These are phyloP conservation scores for Penicillium sp. DNA, from an alignment of 2,329 filamentous ascomycete species.

Conservation along the genomic window DNA sequence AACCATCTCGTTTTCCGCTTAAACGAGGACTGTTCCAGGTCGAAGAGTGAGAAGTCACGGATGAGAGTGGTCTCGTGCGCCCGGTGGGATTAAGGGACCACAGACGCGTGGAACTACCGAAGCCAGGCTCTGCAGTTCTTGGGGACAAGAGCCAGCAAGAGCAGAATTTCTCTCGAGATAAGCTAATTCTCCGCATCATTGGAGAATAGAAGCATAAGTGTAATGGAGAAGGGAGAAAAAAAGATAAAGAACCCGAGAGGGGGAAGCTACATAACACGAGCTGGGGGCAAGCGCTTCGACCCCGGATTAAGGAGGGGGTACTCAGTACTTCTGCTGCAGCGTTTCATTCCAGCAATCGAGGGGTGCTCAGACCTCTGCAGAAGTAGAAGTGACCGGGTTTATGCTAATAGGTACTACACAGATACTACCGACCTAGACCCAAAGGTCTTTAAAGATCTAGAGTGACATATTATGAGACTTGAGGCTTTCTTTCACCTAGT, in stretches of 20 bases:
- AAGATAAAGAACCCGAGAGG: conserved; percentile 10
- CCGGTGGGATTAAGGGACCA: neutral
- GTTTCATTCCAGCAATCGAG: neutral
- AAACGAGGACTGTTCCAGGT: neutral
- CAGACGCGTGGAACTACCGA: conserved; percentile 7
- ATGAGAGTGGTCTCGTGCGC: conserved; percentile 4
- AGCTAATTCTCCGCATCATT: neutral
- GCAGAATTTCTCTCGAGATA: neutral
- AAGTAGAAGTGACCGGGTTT: conserved; percentile 8
- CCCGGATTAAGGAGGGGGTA: conserved; percentile 11
- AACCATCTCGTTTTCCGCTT: neutral
- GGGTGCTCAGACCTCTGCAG: conserved; percentile 1
- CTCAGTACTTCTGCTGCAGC: conserved; percentile 14
- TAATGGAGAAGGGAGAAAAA: neutral
- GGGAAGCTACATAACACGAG: neutral
- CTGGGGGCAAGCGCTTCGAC: conserved; percentile 11
- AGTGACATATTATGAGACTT: neutral
- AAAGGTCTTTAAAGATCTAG: neutral
- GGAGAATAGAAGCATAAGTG: neutral
- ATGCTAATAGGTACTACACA: neutral
- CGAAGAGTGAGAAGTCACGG: neutral
- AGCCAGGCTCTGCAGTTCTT: neutral
- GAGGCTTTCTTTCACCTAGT: too few relatives aligned
- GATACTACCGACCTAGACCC: neutral
- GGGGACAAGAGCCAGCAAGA: neutral